Evolutionary conservation across 2,329 filamentous ascomycete species (phyloP), one percentile per base, ranked within the genome.

Genomic region (Coccinonectria pachysandricola): DNA sequence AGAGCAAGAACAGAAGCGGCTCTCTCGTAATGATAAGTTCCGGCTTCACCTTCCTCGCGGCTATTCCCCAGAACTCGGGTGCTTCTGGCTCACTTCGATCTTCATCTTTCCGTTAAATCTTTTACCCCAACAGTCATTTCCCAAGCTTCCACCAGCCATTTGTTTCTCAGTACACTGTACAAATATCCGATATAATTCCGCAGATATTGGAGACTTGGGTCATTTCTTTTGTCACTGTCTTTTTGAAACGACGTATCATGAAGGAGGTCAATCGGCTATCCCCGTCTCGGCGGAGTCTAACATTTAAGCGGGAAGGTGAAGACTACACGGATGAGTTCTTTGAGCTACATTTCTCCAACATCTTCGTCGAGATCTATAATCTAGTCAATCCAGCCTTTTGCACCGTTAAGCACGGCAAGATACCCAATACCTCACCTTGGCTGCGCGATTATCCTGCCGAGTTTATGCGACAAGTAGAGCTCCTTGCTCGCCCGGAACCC

Each of bases 401-500:
- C 12, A 32, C 39, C 5, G 26, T 24, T 13, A 13, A 19, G 13
- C 14, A 15, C 16, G 4, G 13, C 11, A 6, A 16, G 16, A 8
- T 25, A 11, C 25, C 29, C 12, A 17, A 11, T 7, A 17, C 19
- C 4, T 43, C 41, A 10, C 42, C 46, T n/a, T 53, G 49, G 49
- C 21, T 31, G 15, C 30, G 25, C 13, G 24, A 35, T 9, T 37
- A 40, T 17, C 20, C 39, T n/a, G 23, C 28, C 3, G 34, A 45
- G 19, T 50, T 50, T 14, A 29, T 49, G 19, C 30, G 29, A 8
- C 37, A 46, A 21, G 39, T 49, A 9, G 28, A 39, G 20, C 28
- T 40, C 12, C 27, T 55, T n/a, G 50, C 50, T 25, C 39, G 37
- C 3, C 45, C 49, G 8, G 45, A 50, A 18, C 33, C 39, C 4